Evolutionary conservation across 768 basidiomycete genomes (phyloP), one percentile per base, ranked within the genome.

Genomic region (Leccinellum rugosiceps): DNA sequence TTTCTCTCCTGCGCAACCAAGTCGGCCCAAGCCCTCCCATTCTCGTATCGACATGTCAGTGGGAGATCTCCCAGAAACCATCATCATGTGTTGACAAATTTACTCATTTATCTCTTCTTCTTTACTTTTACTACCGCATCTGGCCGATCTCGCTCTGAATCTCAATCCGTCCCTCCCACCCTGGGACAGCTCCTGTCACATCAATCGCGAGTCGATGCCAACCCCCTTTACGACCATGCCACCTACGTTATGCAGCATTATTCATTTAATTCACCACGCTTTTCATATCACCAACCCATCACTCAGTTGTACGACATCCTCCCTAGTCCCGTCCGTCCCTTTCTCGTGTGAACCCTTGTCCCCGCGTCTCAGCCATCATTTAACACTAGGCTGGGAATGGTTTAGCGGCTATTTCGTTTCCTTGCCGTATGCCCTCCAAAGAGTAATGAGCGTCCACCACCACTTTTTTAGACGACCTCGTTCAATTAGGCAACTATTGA

Each of bases 151-250:
- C 11, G 50, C 1, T 49, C 50, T 49, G 53, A 63, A 66, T 58
- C 65, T 64, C 60, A 28, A 1, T 50, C 31, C 58, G 21, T 55
- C 43, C 54, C 31, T 31, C 57, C 47, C 45, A 52, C 59, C 67
- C 62, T 66, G 58, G 56, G 65, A 68, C 63, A 67, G 55, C 61
- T 62, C 63, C 64, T 61, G 61, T 65, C 61, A 61, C 60, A 43
- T 43, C 41, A 43, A 62, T 44, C 41, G 48, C 41, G 23, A 38
- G 41, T 59, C 35, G 51, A 56, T 35, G 56, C 38, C 49, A 57
- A 9, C 47, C 60, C 55, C 59, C 32, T 61, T 60, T 61, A 46
- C 59, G 59, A 55, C 59, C 59, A 60, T 32, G 50, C 51, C 61
- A 17, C 38, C 48, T 62, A 54, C 61, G 44, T 58, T 63, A 52